Percentiles rank a stretch among this genome's conserved stretches.
Conservation (phyloP, 306 rosid genomes). For the Amphicarpaea edgeworthii region DNA sequence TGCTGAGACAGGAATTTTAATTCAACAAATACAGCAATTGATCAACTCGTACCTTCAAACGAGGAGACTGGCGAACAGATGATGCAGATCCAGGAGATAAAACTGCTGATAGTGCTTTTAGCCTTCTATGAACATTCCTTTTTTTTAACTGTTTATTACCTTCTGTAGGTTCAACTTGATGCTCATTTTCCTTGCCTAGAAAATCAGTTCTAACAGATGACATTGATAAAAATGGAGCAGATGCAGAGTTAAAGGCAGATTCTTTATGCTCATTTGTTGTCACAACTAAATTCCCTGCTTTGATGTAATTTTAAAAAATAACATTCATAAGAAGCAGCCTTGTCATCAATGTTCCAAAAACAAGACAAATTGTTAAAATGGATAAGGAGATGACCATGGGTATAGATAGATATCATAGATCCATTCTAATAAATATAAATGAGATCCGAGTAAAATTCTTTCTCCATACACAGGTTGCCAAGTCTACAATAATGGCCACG, state of each 20-base stretch:
- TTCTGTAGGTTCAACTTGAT: conserved; percentile 52
- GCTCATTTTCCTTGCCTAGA: conserved; percentile 50
- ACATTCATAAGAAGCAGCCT: conserved; percentile 13
- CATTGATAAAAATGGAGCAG: conserved; percentile 72
- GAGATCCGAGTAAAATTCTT: not conserved
- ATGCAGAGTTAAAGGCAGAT: conserved; percentile 60
- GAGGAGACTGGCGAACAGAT: conserved; percentile 75
- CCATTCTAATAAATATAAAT: conserved; percentile 8
- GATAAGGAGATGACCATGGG: not conserved
- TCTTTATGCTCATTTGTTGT: conserved; percentile 57
- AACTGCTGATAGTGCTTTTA: conserved; percentile 41
- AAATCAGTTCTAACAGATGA: conserved; percentile 69
- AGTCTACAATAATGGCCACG: not conserved
- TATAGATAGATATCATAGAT: not conserved
- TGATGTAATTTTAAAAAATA: conserved; percentile 39
- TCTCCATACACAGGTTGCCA: conserved; percentile 9
- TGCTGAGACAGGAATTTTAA: conserved; percentile 16
- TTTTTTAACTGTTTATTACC: conserved; percentile 50
- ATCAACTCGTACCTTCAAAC: conserved; percentile 59
- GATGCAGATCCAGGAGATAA: conserved; percentile 65
- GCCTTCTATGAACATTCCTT: conserved; percentile 49
- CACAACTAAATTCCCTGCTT: conserved; percentile 55
- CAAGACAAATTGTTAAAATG: not conserved
- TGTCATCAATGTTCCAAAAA: conserved; percentile 38
- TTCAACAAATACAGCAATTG: conserved; percentile 18